Evolutionary conservation across 2,329 filamentous ascomycete genomes (phyloP), one percentile per base, ranked within the genome.

Genomic region (Xylaria digitata): DNA sequence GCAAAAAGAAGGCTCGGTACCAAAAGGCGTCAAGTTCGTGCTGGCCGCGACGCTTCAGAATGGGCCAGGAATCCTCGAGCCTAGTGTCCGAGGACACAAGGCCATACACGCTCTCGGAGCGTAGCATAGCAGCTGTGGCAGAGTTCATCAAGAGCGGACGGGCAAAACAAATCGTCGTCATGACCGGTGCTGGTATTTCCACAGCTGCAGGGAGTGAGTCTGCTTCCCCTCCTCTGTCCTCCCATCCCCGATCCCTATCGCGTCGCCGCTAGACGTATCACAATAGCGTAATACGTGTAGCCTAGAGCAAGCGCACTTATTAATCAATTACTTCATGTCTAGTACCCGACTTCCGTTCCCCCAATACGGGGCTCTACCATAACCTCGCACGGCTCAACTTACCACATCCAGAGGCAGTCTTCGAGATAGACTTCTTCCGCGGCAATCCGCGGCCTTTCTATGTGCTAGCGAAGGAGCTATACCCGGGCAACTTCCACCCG

Each of bases 271-370:
- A 11, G 7, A 34, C 32, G 26, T 34, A 11, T 8, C 32, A 15
- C 11, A 15, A 15, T 40, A 13, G 37, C 2, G 13, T 40, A 5
- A 40, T 40, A 15, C 15, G 15, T 2, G 13, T 40, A 15, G 8
- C 34, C 8, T n/a, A 60, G 40, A 8, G 23, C 15, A 26, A 52
- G n/a, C 46, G 42, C 48, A 21, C 40, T 46, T 54, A 52, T 46
- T 54, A 52, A 64, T 59, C 34, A 48, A 46, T 26, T 32, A 46
- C 26, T 46, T 46, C 19, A 15, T 46, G 13, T 49, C 6, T 83
- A 80, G 95, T 99, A 69, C 96, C 96, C 69, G 96, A 99, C 80
- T 99, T 98, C 79, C 87, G 96, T 70, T 97, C 94, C 1, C 94
- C 95, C 69, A 91, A 93, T 65, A 98, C 95, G 0, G 96, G 96